Evolutionary conservation across 1,284 basidiomycete species (phyloP).

Genomic region (Lentinus polychrous): DNA sequence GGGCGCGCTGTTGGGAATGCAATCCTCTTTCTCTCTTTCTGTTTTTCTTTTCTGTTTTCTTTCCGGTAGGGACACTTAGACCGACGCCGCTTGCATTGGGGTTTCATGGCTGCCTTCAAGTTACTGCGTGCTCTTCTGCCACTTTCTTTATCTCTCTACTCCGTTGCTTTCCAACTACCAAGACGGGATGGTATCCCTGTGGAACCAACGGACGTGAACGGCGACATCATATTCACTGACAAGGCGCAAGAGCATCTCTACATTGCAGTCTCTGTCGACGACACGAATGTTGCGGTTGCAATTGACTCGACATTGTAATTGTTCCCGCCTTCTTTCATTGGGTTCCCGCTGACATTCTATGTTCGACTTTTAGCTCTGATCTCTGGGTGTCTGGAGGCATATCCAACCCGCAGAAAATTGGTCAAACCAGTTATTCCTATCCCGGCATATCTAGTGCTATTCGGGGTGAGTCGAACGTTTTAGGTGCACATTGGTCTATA

Average conservation of each 20-base stretch:
- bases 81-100: background rate
- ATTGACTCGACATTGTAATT: background rate
- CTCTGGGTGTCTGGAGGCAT: conserved; percentile 1
- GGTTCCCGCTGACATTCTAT: background rate
- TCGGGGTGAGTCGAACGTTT: background rate
- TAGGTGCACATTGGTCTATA: background rate
- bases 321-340: background rate
- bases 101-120: background rate
- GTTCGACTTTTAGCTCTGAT: background rate
- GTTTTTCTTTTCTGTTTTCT: background rate
- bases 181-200: background rate
- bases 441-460: background rate
- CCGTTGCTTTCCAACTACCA: background rate
- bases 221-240: conserved; percentile 2
- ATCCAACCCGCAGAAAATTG: background rate
- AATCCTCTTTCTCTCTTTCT: background rate
- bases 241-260: background rate
- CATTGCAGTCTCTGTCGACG: conserved; percentile 1
- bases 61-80: background rate
- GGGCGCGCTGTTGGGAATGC: background rate
- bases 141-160: conserved; percentile 1
- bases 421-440: background rate
- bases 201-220: background rate
- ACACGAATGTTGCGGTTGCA: background rate
- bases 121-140: background rate